Conservation (phyloP, 192 early-diverging fungal species). For the Backusella sp. region DNA sequence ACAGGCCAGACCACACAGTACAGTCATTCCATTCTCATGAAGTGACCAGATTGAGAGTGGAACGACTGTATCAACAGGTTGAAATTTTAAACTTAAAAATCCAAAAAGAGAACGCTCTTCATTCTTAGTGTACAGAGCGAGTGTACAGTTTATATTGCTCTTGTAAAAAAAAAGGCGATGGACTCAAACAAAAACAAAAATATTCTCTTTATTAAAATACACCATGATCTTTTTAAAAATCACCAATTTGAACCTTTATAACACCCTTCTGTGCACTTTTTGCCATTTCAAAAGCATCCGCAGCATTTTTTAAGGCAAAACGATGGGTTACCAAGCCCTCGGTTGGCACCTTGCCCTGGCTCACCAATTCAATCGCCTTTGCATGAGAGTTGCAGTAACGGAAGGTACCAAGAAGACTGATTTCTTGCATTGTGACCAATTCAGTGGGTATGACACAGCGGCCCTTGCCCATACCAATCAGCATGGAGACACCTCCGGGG, state of each 20-base stretch:
- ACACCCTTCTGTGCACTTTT: neutral
- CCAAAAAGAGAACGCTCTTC: no score
- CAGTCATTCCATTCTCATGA: no score
- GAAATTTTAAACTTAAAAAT: no score
- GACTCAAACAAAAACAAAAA: no score
- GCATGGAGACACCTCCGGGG: conserved; percentile 25
- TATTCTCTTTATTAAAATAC: neutral
- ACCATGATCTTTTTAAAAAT: neutral
- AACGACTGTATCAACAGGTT: no score
- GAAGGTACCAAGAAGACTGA: conserved; percentile 25
- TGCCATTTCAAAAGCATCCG: neutral
- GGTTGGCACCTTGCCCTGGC: conserved; percentile 15
- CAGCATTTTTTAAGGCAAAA: neutral
- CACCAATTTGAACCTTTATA: neutral
- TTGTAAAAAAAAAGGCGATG: no score
- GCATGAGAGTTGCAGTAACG: conserved; percentile 31
- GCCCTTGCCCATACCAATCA: conserved; percentile 28
- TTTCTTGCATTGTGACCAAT: conserved; percentile 22
- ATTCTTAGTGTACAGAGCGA: no score
- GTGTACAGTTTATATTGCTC: no score
- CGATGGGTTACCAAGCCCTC: neutral
- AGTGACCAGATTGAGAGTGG: no score
- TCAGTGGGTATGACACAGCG: conserved; percentile 10
- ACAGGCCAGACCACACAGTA: no score
- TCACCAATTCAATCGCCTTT: conserved; percentile 29